phyloP scores from a whole-genome alignment of 495 filamentous ascomycete species.

The Trichoderma orchidacearum region DNA sequence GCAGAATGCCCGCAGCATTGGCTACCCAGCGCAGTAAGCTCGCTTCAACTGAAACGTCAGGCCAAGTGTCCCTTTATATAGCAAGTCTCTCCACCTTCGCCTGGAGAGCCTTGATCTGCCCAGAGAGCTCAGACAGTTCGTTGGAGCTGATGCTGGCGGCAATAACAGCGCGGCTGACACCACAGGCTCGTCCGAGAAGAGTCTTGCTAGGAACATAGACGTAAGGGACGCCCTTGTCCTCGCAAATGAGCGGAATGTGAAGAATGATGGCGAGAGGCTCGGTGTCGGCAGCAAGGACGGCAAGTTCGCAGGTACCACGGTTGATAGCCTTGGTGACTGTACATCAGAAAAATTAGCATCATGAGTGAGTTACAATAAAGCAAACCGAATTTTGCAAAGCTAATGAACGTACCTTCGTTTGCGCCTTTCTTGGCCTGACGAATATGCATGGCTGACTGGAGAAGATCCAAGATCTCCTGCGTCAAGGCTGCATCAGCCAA shows the following conservation, averaged over 20 bases:
- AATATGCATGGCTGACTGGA: conserved; percentile 78
- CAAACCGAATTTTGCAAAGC: not conserved
- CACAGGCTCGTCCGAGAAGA: conserved; percentile 70
- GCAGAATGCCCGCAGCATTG: too few relatives aligned
- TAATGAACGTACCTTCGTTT: conserved; percentile 24
- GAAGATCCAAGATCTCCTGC: conserved; percentile 70
- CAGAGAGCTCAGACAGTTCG: conserved; percentile 76
- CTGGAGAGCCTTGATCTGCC: conserved; percentile 74
- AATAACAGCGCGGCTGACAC: conserved; percentile 80
- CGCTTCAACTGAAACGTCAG: not conserved
- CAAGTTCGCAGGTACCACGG: conserved; percentile 75
- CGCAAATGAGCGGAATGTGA: conserved; percentile 77
- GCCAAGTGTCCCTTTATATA: conserved; percentile 52
- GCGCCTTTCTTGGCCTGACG: conserved; percentile 82
- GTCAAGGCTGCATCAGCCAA: conserved; percentile 70
- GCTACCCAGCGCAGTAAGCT: not conserved
- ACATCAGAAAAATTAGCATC: not conserved
- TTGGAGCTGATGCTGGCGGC: conserved; percentile 81
- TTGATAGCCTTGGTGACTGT: conserved; percentile 76
- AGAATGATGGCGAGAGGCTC: conserved; percentile 79
- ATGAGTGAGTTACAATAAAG: not conserved
- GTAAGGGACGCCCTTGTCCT: conserved; percentile 64
- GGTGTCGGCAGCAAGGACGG: conserved; percentile 81
- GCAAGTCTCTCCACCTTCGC: conserved; percentile 93
- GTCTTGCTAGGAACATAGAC: conserved; percentile 47